Evolutionary conservation across 2,329 filamentous ascomycete species (phyloP).

Genomic region (Epichloe coenophiala): DNA sequence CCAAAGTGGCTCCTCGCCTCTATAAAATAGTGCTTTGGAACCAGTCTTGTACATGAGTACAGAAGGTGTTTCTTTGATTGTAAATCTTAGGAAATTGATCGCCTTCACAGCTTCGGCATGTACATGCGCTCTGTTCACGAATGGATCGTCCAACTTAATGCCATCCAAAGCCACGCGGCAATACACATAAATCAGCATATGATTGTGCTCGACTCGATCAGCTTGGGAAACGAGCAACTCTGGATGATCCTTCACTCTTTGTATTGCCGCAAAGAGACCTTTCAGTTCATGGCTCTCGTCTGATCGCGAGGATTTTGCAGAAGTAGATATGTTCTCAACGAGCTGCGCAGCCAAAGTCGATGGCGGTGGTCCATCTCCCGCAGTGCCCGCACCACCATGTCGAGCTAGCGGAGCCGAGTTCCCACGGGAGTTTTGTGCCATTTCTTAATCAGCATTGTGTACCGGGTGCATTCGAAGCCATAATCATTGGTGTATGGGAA

Average conservation of each 20-base stretch:
- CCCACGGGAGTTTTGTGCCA: slow-evolving; percentile 14
- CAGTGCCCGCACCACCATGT: slow-evolving; percentile 7
- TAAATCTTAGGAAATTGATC: slow-evolving; percentile 62
- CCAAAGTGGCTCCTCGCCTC: slow-evolving; percentile 50
- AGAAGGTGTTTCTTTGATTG: slow-evolving; percentile 59
- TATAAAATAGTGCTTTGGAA: slow-evolving; percentile 30
- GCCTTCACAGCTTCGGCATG: slow-evolving; percentile 54
- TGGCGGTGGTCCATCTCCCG: slow-evolving; percentile 36
- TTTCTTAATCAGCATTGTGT: slow-evolving; percentile 15
- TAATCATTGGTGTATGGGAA: background rate
- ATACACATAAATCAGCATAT: slow-evolving; percentile 76
- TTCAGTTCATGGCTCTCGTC: slow-evolving; percentile 63
- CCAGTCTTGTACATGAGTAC: slow-evolving; percentile 41
- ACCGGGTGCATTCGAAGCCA: background rate
- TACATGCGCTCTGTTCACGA: slow-evolving; percentile 42
- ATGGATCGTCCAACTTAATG: slow-evolving; percentile 54
- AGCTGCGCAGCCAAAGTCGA: slow-evolving; percentile 83
- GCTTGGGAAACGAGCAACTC: slow-evolving; percentile 44
- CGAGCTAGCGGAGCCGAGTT: slow-evolving; percentile 9
- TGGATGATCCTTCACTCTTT: slow-evolving; percentile 38
- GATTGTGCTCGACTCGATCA: slow-evolving; percentile 62
- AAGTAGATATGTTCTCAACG: slow-evolving; percentile 63
- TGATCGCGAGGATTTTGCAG: slow-evolving; percentile 44
- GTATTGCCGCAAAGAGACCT: slow-evolving; percentile 47
- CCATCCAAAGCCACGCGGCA: slow-evolving; percentile 64